Base-by-base conservation (phyloP, 1,284 basidiomycete species). In the Marasmius fiardii region DNA sequence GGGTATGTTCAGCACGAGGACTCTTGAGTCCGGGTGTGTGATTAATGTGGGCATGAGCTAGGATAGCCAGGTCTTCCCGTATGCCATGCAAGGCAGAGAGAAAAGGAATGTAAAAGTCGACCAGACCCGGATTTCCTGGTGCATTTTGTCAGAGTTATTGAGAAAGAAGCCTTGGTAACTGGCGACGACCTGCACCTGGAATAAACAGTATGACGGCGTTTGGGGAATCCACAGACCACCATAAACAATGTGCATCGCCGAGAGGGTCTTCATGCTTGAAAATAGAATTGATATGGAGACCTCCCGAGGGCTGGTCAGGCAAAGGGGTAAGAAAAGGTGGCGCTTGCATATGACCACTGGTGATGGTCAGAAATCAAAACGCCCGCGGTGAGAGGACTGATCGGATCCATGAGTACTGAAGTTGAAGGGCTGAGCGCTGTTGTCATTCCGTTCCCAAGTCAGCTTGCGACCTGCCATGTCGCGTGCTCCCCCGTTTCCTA, bases 1-100 rank as follows among this genome's bases (percentile, higher is more conserved):
- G 69, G 37, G 68, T 64, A 41, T 75, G 60, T 14, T 50, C 57
- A 39, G 57, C 59, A 10, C 28, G 28, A 31, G 28, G 28, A 31
- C 28, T 31, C 10, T 10, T 31, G 28, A 31, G 10, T 10, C 28
- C 28, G 10, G 28, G 28, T 31, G 28, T 31, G 10, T 31, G 28
- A 31, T 31, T 31, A 10, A 31, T 31, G 28, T 31, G 28, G 10
- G 28, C 28, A 10, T 31, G 28, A 48, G 48, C 41, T 26, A 39
- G n/a, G 56, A 52, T 50, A 66, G 1, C 85, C 84, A 6, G 84
- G 85, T 62, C 87, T 87, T 10, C 84, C 85, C 84, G 60, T 35
- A 43, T 21, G 4, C 28, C 10, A 31, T 31, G 28, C 10, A 31
- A 31, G 28, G 4, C 5, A 10, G 28, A 31, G 28, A 31, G 28